Evolutionary conservation across 768 basidiomycete genomes (phyloP), one percentile per base, ranked within the genome.

Genomic region (Coprinellus micaceus): DNA sequence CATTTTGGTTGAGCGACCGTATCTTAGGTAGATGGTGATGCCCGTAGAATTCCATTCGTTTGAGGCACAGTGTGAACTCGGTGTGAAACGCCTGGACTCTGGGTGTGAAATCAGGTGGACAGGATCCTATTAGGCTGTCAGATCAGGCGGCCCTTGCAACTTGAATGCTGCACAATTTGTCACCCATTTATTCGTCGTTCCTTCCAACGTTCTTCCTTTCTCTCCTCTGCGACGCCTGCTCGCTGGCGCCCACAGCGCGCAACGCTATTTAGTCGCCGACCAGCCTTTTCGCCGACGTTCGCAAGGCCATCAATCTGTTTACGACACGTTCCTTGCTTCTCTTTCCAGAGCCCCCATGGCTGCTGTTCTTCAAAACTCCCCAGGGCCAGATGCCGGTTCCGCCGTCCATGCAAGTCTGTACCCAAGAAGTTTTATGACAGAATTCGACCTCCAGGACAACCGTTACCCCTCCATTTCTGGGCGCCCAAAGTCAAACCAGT

Each of bases 381-480:
- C 75, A 61, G 76, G 72, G 56, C 13, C 17, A 21, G 76, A 79
- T 51, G 54, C 64, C 41, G 66, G 69, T 29, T 62, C 74, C 26
- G 69, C 67, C 62, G 64, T 76, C 57, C 69, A 67, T 58, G 43
- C 60, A 41, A 69, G 66, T 54, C 67, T 79, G 59, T 84, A 83
- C 69, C 73, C 83, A 50, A 77, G 76, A 63, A 71, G 77, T 40
- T 75, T 86, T 57, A 77, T 85, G 67, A 73, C 80, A 55, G 85
- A 86, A 56, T 75, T 82, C 59, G 83, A 85, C 69, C 79, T 82
- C 67, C 76, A 78, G 63, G 86, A 86, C 73, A 81, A 79, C 65
- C 77, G 86, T 65, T 85, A 86, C 58, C 73, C 75, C 19, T 64
- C 74, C 26, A 56, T 73, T 45, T 54, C 67, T 61, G 33, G 50